These are phyloP conservation scores for Dalbergia oliveri DNA, from an alignment of 306 rosid species.

Conservation along the genomic window DNA sequence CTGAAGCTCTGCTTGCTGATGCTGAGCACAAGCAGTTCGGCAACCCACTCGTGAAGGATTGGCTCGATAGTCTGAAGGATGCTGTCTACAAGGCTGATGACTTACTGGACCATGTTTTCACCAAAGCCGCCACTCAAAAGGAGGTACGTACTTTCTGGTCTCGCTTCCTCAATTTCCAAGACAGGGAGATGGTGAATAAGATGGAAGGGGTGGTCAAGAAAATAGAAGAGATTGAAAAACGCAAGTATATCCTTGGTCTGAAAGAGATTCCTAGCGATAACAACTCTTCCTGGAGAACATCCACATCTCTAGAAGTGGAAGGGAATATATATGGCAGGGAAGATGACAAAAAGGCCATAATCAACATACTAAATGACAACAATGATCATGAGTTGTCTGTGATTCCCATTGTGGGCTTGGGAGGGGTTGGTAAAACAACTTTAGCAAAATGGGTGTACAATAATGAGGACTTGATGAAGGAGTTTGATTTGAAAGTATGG, in stretches of 20 bases:
- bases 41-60: not conserved
- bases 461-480: not conserved
- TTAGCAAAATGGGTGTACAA: not conserved
- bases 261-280: not conserved
- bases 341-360: not conserved
- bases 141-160: not conserved
- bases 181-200: not conserved
- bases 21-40: not conserved
- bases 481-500: conserved; percentile 9
- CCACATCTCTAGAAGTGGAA: not conserved
- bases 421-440: conserved; percentile 27
- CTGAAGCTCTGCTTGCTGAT: not conserved
- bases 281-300: not conserved
- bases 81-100: not conserved
- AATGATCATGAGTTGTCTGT: not conserved
- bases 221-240: not conserved
- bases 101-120: conserved; percentile 37
- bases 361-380: not conserved
- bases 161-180: not conserved
- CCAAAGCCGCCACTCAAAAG: not conserved
- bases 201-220: not conserved
- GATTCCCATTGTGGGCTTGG: conserved; percentile 22
- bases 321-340: conserved; percentile 30
- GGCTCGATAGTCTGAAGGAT: not conserved
- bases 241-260: not conserved